Conservation (phyloP, 1,139 yeast species). For the Groenewaldozyma auringiensis region DNA sequence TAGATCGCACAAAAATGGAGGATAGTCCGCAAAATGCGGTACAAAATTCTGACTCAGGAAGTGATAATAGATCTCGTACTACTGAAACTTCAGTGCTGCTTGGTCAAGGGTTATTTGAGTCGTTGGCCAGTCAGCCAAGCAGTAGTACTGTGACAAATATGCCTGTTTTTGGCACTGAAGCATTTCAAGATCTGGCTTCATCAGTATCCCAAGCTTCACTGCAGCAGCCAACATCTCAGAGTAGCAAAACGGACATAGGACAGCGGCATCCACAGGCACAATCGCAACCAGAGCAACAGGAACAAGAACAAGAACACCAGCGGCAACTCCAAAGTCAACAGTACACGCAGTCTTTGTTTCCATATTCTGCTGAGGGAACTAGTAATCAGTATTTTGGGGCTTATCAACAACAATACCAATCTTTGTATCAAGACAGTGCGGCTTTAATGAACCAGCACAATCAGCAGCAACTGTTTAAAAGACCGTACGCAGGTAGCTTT, state of each 20-base stretch:
- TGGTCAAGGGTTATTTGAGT: too few species aligned
- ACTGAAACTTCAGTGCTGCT: too few species aligned
- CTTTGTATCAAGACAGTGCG: not conserved
- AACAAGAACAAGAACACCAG: conserved; percentile 9
- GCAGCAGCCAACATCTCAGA: not conserved
- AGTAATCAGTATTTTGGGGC: not conserved
- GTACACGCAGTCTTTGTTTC: not conserved
- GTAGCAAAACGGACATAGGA: not conserved
- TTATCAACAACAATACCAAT: conserved; percentile 1
- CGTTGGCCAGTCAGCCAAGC: too few species aligned
- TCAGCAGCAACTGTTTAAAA: not conserved
- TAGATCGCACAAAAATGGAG: too few species aligned
- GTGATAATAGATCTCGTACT: too few species aligned
- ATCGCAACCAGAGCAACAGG: conserved; percentile 10
- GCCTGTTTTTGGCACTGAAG: not conserved
- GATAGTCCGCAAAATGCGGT: too few species aligned
- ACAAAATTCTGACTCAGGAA: too few species aligned
- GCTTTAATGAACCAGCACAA: conserved; percentile 3
- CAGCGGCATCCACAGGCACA: not conserved
- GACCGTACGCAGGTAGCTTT: not conserved
- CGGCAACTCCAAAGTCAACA: not conserved
- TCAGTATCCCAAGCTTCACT: not conserved
- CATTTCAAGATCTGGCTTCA: not conserved
- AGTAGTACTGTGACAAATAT: too few species aligned
- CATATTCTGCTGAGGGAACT: not conserved